phyloP scores from a whole-genome alignment of 768 basidiomycete species.

The Leucocoprinus leucothites region DNA sequence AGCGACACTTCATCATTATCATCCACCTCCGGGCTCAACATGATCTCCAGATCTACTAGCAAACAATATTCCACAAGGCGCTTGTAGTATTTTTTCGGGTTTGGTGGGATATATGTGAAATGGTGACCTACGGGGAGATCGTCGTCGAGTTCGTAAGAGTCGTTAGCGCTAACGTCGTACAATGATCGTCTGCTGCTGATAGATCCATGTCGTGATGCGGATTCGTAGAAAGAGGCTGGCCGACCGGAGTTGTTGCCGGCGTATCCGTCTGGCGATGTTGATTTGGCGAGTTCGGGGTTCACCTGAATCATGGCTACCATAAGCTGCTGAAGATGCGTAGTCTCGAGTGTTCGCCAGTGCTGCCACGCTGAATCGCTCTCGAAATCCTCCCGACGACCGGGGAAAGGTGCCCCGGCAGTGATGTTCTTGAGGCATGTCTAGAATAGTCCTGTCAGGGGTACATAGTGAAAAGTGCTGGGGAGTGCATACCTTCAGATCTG shows the following conservation, averaged over 20 bases:
- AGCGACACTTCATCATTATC: constrained; percentile 95
- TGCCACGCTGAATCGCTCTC: constrained; percentile 78
- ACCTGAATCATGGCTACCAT: constrained; percentile 84
- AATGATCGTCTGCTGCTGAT: constrained; percentile 69
- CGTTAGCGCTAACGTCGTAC: constrained; percentile 28
- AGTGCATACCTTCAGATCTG: constrained; percentile 73
- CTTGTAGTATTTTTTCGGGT: constrained; percentile 82
- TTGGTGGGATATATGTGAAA: constrained; percentile 90
- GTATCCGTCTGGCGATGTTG: constrained; percentile 55
- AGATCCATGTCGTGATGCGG: constrained; percentile 53
- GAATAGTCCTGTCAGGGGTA: constrained; percentile 11
- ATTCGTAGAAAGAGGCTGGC: constrained; percentile 55
- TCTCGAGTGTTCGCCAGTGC: constrained; percentile 80
- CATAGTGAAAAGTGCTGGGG: not conserved
- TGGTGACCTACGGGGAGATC: constrained; percentile 69
- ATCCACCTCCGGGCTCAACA: constrained; percentile 88
- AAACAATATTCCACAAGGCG: constrained; percentile 83
- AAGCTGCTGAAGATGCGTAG: constrained; percentile 80
- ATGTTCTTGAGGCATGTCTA: constrained; percentile 92
- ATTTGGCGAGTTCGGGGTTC: constrained; percentile 85
- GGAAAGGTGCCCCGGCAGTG: constrained; percentile 78
- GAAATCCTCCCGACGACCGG: constrained; percentile 86
- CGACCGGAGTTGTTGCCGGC: constrained; percentile 29
- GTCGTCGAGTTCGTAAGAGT: constrained; percentile 56
- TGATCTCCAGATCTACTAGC: constrained; percentile 79